phyloP scores from a whole-genome alignment of 805 yeast species.

The Candida patagonica region DNA sequence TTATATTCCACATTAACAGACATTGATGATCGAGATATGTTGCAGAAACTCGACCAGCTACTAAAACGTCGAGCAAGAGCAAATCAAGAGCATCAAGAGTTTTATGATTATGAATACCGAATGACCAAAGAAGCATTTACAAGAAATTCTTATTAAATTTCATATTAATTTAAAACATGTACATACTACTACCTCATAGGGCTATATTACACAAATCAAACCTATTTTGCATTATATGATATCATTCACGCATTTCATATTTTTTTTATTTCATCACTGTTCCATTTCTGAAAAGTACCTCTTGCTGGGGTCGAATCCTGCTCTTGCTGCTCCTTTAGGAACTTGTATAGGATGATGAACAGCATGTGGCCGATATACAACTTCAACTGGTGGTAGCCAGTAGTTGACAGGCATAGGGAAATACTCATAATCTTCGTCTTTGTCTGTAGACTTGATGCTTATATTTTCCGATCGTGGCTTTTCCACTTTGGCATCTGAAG shows the following conservation, averaged over 20 bases:
- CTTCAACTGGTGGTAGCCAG: conserved; percentile 46
- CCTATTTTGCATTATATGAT: not conserved
- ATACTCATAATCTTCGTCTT: conserved; percentile 34
- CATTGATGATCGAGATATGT: conserved; percentile 27
- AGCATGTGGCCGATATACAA: conserved; percentile 46
- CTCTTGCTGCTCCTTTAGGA: conserved; percentile 12
- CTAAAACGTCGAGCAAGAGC: not conserved
- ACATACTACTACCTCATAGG: no score
- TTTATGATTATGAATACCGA: not conserved
- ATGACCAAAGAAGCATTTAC: not conserved
- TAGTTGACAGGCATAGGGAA: conserved; percentile 44
- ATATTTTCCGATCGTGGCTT: not conserved
- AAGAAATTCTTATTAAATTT: not conserved
- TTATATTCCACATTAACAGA: conserved; percentile 33
- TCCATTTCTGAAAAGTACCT: conserved; percentile 14
- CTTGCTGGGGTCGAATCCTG: conserved; percentile 10
- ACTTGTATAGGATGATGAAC: conserved; percentile 35
- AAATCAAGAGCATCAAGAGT: not conserved
- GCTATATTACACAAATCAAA: no score
- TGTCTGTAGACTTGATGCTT: not conserved
- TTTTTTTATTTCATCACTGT: not conserved
- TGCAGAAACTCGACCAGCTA: not conserved
- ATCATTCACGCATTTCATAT: not conserved
- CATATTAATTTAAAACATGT: not conserved
- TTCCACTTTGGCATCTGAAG: not conserved